These are phyloP conservation scores for Fraxinus excelsior DNA, from an alignment of 257 asterid species.

Conservation along the genomic window DNA sequence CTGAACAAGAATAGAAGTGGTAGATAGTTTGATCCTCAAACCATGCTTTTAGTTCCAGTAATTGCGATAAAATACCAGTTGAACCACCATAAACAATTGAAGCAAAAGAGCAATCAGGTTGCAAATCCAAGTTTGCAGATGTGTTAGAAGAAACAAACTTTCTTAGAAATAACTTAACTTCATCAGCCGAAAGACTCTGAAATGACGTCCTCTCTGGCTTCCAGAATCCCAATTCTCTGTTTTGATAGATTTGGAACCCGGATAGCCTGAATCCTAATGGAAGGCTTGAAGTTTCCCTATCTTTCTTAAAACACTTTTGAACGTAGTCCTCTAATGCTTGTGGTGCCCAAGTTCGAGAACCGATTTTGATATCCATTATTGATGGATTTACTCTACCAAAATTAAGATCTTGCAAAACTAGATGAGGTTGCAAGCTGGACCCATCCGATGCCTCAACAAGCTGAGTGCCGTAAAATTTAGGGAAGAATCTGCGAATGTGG, in stretches of 20 bases:
- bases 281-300: conserved; percentile 60
- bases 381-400: conserved; percentile 56
- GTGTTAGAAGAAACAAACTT: conserved; percentile 65
- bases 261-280: conserved; percentile 78
- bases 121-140: conserved; percentile 27
- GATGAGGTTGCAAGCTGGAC: conserved; percentile 74
- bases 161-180: conserved; percentile 50
- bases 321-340: conserved; percentile 63
- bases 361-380: conserved; percentile 82
- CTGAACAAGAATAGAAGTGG: conserved; percentile 75
- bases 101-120: conserved; percentile 80
- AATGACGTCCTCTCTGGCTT: conserved; percentile 52
- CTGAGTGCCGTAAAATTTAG: conserved; percentile 72
- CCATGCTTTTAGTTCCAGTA: conserved; percentile 86
- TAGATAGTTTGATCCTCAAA: conserved; percentile 81
- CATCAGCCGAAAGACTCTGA: conserved; percentile 55
- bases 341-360: conserved; percentile 86
- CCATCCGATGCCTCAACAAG: conserved; percentile 88
- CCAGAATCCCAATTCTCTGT: conserved; percentile 56
- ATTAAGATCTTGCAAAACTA: conserved; percentile 64
- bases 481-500: conserved; percentile 67
- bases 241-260: conserved; percentile 60
- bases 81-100: conserved; percentile 82
- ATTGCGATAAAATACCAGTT: conserved; percentile 68
- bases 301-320: conserved; percentile 71